Conservation (phyloP, 2,329 filamentous ascomycete genomes). For the Scedosporium dehoogii region DNA sequence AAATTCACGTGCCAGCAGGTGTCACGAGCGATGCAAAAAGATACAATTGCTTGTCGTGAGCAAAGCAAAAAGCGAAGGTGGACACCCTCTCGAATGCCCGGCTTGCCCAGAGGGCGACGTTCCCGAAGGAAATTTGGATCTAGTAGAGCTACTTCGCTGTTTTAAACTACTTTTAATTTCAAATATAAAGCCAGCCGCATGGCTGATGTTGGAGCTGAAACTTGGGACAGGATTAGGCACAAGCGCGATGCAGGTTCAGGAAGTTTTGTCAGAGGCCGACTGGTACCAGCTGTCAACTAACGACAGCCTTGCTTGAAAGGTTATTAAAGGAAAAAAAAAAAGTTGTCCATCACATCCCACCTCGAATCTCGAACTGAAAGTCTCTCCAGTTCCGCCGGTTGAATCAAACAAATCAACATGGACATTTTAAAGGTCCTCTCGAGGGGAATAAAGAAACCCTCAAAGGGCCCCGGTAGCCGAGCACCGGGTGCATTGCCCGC, state of each 20-base stretch:
- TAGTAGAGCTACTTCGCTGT: neutral
- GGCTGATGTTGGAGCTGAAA: neutral
- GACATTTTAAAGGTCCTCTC: slow-evolving; percentile 67
- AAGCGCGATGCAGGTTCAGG: no score
- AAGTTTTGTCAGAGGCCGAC: neutral
- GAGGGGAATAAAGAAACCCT: slow-evolving; percentile 52
- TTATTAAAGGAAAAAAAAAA: neutral
- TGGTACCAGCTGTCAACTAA: neutral
- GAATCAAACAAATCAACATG: slow-evolving; percentile 32
- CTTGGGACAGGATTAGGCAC: no score
- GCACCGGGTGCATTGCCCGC: slow-evolving; percentile 20
- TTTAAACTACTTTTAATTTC: neutral
- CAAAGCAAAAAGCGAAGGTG: neutral
- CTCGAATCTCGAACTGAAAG: neutral
- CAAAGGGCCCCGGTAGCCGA: slow-evolving; percentile 22
- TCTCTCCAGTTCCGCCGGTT: neutral
- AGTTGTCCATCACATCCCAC: neutral
- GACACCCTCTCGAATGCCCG: neutral
- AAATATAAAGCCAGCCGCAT: neutral
- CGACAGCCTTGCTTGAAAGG: neutral
- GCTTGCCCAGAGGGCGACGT: neutral
- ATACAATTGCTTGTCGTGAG: neutral
- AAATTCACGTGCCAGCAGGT: neutral
- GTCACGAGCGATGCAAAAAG: neutral
- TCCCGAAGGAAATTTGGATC: neutral